phyloP scores from a whole-genome alignment of 441 rosid species.

The Dalechampia spathulata region DNA sequence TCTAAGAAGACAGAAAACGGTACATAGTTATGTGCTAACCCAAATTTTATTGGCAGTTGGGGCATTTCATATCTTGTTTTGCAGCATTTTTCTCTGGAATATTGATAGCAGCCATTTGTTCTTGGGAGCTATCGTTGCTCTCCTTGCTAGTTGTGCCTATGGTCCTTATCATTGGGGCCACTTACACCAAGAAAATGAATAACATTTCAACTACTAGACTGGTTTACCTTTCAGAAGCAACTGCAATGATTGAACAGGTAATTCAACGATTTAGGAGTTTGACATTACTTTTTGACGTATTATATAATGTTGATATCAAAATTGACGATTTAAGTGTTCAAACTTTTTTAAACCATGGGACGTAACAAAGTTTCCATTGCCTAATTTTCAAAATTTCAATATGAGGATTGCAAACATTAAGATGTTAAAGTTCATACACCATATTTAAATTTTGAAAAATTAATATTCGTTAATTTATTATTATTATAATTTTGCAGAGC shows the following conservation, averaged over 20 bases:
- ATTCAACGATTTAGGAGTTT: too few relatives aligned
- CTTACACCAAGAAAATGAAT: constrained; percentile 54
- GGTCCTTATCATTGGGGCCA: constrained; percentile 50
- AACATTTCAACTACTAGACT: constrained; percentile 35
- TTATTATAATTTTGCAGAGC: constrained; percentile 24
- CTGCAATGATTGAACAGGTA: constrained; percentile 53
- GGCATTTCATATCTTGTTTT: constrained; percentile 45
- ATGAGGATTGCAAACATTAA: too few relatives aligned
- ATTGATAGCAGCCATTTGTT: constrained; percentile 45
- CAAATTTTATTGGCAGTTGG: constrained; percentile 29
- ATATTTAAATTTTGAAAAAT: too few relatives aligned
- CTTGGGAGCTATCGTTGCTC: constrained; percentile 54
- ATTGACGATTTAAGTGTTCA: too few relatives aligned
- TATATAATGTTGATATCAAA: too few relatives aligned
- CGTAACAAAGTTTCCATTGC: too few relatives aligned
- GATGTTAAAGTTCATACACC: too few relatives aligned
- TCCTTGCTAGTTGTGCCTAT: constrained; percentile 42
- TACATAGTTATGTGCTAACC: constrained; percentile 5
- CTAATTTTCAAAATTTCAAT: too few relatives aligned
- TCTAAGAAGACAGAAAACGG: too few relatives aligned
- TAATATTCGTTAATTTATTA: too few relatives aligned
- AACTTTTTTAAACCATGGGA: too few relatives aligned
- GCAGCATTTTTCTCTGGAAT: constrained; percentile 49
- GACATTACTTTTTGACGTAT: too few relatives aligned
- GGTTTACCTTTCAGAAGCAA: constrained; percentile 44